Percentiles rank a stretch among this genome's conserved stretches.
phyloP scores from a whole-genome alignment of 192 early-diverging fungal species.

The Coemansia pectinata region DNA sequence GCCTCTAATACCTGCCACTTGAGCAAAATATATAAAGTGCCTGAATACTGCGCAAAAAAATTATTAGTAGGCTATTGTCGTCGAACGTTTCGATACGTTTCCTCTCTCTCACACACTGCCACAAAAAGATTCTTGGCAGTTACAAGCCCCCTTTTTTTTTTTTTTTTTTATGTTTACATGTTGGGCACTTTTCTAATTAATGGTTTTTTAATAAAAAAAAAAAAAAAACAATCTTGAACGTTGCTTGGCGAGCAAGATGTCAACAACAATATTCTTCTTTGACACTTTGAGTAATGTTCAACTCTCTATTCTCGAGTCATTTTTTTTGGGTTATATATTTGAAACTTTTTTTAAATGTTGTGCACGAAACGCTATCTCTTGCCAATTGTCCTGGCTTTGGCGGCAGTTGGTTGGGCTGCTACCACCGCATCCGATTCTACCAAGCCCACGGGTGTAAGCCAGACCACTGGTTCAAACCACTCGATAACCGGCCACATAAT shows the following conservation, averaged over 20 bases:
- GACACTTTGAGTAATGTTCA: neutral
- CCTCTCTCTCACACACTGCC: neutral
- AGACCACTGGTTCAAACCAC: neutral
- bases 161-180: neutral
- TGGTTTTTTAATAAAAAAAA: too few relatives aligned
- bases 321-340: too few relatives aligned
- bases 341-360: neutral
- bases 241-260: too few relatives aligned
- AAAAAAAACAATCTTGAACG: too few relatives aligned
- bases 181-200: neutral
- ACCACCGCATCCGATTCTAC: neutral
- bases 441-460: neutral
- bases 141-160: neutral
- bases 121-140: neutral
- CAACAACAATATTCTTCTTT: too few relatives aligned
- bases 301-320: neutral
- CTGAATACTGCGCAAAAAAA: neutral
- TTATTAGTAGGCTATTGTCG: neutral
- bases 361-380: neutral
- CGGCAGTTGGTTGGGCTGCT: neutral
- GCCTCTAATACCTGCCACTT: neutral
- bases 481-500: slow-evolving; percentile 39
- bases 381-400: neutral
- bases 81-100: neutral
- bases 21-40: neutral